A percentile compares a stretch with the other conserved stretches of the same genome.
Evolutionary conservation across 768 basidiomycete species (phyloP).

Genomic region (Tephrocybe sp.): DNA sequence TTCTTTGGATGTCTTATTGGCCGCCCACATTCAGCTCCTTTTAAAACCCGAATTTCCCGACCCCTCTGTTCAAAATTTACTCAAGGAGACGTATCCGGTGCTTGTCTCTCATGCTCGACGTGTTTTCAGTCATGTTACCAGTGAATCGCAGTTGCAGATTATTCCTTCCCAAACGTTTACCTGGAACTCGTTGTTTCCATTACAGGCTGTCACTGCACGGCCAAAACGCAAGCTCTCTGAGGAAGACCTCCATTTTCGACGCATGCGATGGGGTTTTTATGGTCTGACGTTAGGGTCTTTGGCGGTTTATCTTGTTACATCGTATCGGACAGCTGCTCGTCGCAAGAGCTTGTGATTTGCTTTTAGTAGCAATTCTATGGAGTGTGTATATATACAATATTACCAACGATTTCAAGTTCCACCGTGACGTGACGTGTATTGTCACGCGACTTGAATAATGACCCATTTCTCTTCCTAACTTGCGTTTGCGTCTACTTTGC

Average conservation of each 20-base stretch:
- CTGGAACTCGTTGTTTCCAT: constrained; percentile 40
- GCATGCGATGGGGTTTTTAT: constrained; percentile 55
- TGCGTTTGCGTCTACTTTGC: too few relatives aligned
- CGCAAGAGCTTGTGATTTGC: not conserved
- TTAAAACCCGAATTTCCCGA: constrained; percentile 62
- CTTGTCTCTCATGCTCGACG: constrained; percentile 60
- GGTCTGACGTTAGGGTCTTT: constrained; percentile 44
- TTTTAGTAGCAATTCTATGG: too few relatives aligned
- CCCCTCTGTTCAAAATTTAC: constrained; percentile 50
- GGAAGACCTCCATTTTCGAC: constrained; percentile 47
- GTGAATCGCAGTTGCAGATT: constrained; percentile 17
- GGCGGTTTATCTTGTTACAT: constrained; percentile 35
- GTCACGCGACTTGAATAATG: too few relatives aligned
- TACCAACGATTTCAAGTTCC: too few relatives aligned
- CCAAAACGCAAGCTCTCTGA: constrained; percentile 25
- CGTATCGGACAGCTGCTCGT: constrained; percentile 11
- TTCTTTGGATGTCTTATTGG: constrained; percentile 62
- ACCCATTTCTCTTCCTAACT: too few relatives aligned
- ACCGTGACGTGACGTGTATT: too few relatives aligned
- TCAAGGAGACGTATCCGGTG: constrained; percentile 54
- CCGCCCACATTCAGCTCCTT: constrained; percentile 68
- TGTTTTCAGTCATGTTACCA: constrained; percentile 35
- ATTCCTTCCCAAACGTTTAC: constrained; percentile 23
- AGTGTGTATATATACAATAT: too few relatives aligned
- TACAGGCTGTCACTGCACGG: constrained; percentile 13